These are phyloP conservation scores for Helicostylum pulchrum DNA, from an alignment of 192 early-diverging fungal genomes.

Conservation along the genomic window DNA sequence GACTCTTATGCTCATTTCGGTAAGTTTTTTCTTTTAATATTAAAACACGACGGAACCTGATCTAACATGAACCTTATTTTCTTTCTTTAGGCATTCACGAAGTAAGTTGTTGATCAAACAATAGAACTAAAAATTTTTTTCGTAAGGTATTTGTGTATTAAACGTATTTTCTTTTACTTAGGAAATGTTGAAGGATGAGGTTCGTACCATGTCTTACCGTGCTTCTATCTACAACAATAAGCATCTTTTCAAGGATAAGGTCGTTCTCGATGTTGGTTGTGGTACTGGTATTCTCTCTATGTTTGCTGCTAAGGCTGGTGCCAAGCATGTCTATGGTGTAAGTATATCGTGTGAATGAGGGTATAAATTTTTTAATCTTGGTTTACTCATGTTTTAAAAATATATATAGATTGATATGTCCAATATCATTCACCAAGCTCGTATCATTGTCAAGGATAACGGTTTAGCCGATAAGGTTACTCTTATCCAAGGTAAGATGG, in stretches of 20 bases:
- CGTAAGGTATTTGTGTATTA: neutral
- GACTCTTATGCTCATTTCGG: constrained; percentile 97
- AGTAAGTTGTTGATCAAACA: constrained; percentile 5
- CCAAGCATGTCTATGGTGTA: constrained; percentile 90
- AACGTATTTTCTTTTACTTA: neutral
- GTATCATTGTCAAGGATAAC: constrained; percentile 92
- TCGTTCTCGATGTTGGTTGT: constrained; percentile 98
- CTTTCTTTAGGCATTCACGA: constrained; percentile 23
- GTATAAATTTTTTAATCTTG: neutral
- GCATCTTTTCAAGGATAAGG: constrained; percentile 95
- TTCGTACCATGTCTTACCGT: constrained; percentile 90
- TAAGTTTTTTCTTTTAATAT: constrained; percentile 35
- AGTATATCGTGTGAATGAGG: constrained; percentile 7
- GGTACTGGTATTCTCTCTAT: constrained; percentile 98
- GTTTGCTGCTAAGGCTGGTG: constrained; percentile 99
- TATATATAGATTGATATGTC: constrained; percentile 77
- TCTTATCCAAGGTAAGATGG: constrained; percentile 95
- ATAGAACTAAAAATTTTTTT: neutral
- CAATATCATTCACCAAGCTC: constrained; percentile 96
- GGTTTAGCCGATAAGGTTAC: constrained; percentile 84
- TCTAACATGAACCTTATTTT: neutral
- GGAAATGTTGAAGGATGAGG: constrained; percentile 98
- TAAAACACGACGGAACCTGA: neutral
- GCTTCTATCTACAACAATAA: constrained; percentile 93
- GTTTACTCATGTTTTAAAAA: neutral